Base-by-base conservation (phyloP, 225 moss, liverwort and hornwort species). In the Antitrichia curtipendula region DNA sequence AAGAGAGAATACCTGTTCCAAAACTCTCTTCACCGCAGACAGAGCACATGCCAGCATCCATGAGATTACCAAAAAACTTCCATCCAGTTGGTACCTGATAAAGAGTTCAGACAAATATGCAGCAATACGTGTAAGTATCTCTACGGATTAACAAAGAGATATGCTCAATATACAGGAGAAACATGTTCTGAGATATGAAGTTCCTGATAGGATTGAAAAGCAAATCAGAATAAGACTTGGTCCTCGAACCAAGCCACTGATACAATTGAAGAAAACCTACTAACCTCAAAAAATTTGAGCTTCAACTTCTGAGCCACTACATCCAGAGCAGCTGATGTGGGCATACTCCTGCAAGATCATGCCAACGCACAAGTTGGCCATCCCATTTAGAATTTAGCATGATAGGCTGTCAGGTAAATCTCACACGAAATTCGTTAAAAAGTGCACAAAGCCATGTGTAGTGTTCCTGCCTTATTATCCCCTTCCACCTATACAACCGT, bases 41-140 rank as follows among this genome's bases (percentile, higher is more conserved):
- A 62, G 96, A 96, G 88, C 94, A 94, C 95, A 97, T 50, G 88
- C 98, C 96, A 63, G 98, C 97, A 88, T 98, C 98, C 98, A 98
- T 98, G 58, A 98, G 96, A 59, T 97, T 98, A 25, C 97, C 98
- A 69, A 98, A 98, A 89, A 98, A 98, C 92, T 98, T 98, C 98
- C 98, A 98, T 60, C 97, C 97, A 57, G 97, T 97, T 85, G 98
- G 98, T 49, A 98, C 98, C 96, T 97, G 88, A 76, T 54, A 16
- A 60, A 89, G 32, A 72, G 9, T 71, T 41, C 68, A 45, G 34
- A 57, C 56, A 61, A 15, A 78, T 15, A 36, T 25, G 73, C 54
- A 88, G 49, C 22, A 53, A 76, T 34, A 78, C 34, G 20, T 14
- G 38, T 58, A 52, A 82, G 36, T 32, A 45, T 34, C 38, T 47